These are phyloP conservation scores for Debaryomyces psychrophilus DNA, from an alignment of 1,139 yeast genomes.

Conservation along the genomic window DNA sequence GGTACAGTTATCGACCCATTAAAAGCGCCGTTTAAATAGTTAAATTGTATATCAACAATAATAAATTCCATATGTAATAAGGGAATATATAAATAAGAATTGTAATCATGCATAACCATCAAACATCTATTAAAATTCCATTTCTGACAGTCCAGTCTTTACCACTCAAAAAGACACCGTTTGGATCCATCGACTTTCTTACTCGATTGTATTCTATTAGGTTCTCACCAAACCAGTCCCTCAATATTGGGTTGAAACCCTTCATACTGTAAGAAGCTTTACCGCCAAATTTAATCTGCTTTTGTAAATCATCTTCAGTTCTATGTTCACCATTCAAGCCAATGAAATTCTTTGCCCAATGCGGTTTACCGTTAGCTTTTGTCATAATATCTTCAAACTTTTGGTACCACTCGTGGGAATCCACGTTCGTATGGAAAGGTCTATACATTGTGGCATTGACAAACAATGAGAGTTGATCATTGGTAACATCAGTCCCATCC, in stretches of 20 bases:
- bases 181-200: constrained; percentile 73
- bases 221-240: constrained; percentile 81
- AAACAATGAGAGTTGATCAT: constrained; percentile 80
- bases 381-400: constrained; percentile 78
- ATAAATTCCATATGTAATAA: neutral
- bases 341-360: constrained; percentile 98
- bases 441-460: constrained; percentile 95
- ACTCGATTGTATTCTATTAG: constrained; percentile 60
- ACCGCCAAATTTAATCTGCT: constrained; percentile 46
- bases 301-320: constrained; percentile 39
- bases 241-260: constrained; percentile 71
- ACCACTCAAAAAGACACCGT: constrained; percentile 78
- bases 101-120: neutral
- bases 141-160: constrained; percentile 79
- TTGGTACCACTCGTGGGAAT: constrained; percentile 79
- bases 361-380: constrained; percentile 89
- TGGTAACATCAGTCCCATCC: constrained; percentile 56
- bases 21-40: constrained; percentile 64
- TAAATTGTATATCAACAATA: neutral
- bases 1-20: constrained; percentile 92
- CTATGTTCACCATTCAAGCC: constrained; percentile 56
- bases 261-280: constrained; percentile 73
- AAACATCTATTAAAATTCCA: constrained; percentile 56
- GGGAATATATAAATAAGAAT: constrained; percentile 4
- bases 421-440: constrained; percentile 78